Evolutionary conservation across 176 grass and related monocot genomes (phyloP), one percentile per base, ranked within the genome.

Genomic region (Melocanna baccifera): DNA sequence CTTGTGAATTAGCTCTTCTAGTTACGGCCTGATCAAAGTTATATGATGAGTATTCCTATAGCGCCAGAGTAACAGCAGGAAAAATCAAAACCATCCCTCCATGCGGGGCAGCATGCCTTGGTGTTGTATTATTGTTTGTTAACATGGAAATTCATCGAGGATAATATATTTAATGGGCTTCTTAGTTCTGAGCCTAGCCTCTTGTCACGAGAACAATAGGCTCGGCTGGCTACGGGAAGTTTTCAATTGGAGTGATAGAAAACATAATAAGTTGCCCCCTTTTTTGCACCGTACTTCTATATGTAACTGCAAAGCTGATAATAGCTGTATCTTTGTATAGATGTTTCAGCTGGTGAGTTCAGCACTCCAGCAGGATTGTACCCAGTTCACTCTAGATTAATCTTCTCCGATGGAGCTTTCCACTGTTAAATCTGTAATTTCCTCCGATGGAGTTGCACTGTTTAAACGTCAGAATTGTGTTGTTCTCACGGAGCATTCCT

Each of bases 1-100:
- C 86, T 66, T 87, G 70, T 90, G 78, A 86, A 76, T 86, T 93
- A 85, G 53, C 73, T 93, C 80, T 39, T 78, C 79, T 84, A 72
- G 19, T 50, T 82, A 48, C 75, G 76, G 87, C 81, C 85, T 76
- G 59, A 66, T 79, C 61, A 79, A 76, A 83, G 47, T 58, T 67
- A 72, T 79, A 87, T 68, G 80, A 79, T 90, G 79, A 89, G 63
- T 56, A 81, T 84, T 56, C 67, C 47, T 56, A 78, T 73, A 90
- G n/a, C 47, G 40, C 47, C 73, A 41, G 84, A 73, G 84, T 72
- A 73, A 47, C 37, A 40, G 20, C 66, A 71, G 55, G 47, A 39
- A 42, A 13, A 14, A 29, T 47, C 2, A 61, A 57, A 76, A 45
- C 32, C 69, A 64, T 32, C 32, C 71, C 29, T 57, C 14, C 67